Conservation (phyloP, 306 rosid species). For the Gillenia trifoliata region DNA sequence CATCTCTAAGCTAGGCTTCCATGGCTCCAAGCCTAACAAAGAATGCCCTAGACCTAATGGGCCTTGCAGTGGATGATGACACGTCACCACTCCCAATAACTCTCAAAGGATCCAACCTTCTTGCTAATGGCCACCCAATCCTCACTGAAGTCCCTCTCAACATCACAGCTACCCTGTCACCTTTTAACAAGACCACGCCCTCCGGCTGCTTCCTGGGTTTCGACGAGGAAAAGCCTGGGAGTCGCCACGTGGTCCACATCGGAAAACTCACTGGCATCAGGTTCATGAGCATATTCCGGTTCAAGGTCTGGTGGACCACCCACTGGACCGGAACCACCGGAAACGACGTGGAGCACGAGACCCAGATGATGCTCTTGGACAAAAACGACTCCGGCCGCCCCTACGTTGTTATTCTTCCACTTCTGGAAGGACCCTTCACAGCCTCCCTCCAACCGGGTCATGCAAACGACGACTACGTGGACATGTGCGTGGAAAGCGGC, state of each 20-base stretch:
- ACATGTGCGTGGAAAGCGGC: slow-evolving; percentile 62
- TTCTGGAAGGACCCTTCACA: slow-evolving; percentile 56
- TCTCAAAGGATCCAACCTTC: slow-evolving; percentile 35
- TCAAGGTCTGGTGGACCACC: slow-evolving; percentile 82
- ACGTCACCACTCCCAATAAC: slow-evolving; percentile 20
- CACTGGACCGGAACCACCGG: slow-evolving; percentile 55
- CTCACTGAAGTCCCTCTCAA: slow-evolving; percentile 50
- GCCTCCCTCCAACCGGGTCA: slow-evolving; percentile 43
- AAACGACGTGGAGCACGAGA: slow-evolving; percentile 44
- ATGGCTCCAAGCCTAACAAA: slow-evolving; percentile 50
- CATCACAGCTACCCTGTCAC: slow-evolving; percentile 38
- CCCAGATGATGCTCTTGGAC: slow-evolving; percentile 54
- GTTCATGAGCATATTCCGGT: slow-evolving; percentile 61
- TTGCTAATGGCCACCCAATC: slow-evolving; percentile 48
- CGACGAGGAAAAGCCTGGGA: slow-evolving; percentile 21
- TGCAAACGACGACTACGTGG: slow-evolving; percentile 20
- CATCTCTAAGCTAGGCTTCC: background rate
- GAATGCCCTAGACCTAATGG: no score
- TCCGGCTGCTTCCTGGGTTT: slow-evolving; percentile 61
- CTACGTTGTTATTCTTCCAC: slow-evolving; percentile 53
- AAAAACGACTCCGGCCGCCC: slow-evolving; percentile 32
- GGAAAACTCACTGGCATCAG: slow-evolving; percentile 40
- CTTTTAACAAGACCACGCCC: slow-evolving; percentile 8
- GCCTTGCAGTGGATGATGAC: background rate
- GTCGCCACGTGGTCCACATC: slow-evolving; percentile 42